Percentiles rank a stretch among this genome's conserved stretches.
Conservation (phyloP, 257 asterid species). For the Gardenia jasminoides region DNA sequence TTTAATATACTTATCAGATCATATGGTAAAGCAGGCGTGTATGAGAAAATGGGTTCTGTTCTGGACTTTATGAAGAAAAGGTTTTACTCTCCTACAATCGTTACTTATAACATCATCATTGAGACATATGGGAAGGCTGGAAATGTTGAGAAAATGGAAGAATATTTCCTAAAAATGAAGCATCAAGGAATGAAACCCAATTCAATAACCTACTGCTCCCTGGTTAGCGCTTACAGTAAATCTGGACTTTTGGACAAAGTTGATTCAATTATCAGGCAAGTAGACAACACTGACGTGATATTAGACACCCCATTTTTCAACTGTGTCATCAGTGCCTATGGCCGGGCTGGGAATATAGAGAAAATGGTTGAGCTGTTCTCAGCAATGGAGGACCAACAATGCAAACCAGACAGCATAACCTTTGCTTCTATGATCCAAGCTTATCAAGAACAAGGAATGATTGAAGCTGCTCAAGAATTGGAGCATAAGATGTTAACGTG, state of each 20-base stretch:
- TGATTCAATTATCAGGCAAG: slow-evolving; percentile 72
- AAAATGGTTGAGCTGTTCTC: slow-evolving; percentile 62
- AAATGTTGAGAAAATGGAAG: slow-evolving; percentile 63
- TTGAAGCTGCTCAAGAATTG: slow-evolving; percentile 55
- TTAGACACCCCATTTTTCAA: slow-evolving; percentile 80
- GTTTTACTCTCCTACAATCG: slow-evolving; percentile 64
- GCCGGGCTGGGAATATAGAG: slow-evolving; percentile 67
- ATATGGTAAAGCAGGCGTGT: slow-evolving; percentile 58
- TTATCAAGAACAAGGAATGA: slow-evolving; percentile 63
- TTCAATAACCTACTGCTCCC: slow-evolving; percentile 76
- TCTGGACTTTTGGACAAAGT: slow-evolving; percentile 55
- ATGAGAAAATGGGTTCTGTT: slow-evolving; percentile 63
- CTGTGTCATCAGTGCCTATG: slow-evolving; percentile 70
- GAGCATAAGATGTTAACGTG: slow-evolving; percentile 40
- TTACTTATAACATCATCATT: slow-evolving; percentile 70
- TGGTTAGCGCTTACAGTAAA: slow-evolving; percentile 67
- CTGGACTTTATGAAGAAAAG: slow-evolving; percentile 74
- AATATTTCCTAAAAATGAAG: slow-evolving; percentile 76
- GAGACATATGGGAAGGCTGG: slow-evolving; percentile 83
- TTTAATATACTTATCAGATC: slow-evolving; percentile 67
- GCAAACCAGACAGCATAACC: slow-evolving; percentile 71
- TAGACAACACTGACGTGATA: slow-evolving; percentile 70
- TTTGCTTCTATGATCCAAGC: slow-evolving; percentile 66
- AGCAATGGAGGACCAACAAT: slow-evolving; percentile 62
- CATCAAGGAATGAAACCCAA: slow-evolving; percentile 82